These are phyloP conservation scores for Danielia reshetovae DNA, from an alignment of 805 yeast genomes.

Conservation along the genomic window DNA sequence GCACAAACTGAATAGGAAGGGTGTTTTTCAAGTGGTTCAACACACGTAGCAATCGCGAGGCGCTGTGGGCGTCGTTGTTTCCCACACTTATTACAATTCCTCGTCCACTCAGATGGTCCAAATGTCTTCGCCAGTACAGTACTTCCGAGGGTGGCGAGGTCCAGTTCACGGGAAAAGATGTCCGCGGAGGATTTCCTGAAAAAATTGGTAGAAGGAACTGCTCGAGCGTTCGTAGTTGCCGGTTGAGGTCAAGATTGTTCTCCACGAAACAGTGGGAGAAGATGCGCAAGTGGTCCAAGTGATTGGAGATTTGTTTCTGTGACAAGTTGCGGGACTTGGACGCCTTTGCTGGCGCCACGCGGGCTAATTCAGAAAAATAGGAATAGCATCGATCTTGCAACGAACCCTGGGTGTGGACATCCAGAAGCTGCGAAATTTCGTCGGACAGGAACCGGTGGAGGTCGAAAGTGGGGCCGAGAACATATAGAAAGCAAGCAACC, in stretches of 20 bases:
- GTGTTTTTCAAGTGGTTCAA: conserved; percentile 7
- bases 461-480: conserved; percentile 11
- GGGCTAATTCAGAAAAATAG: conserved; percentile 9
- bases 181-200: conserved; percentile 4
- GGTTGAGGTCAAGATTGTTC: conserved; percentile 1
- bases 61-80: conserved; percentile 10
- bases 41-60: conserved; percentile 10
- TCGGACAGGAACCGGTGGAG: conserved; percentile 11
- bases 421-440: conserved; percentile 6
- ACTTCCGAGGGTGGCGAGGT: neutral
- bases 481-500: conserved; percentile 5
- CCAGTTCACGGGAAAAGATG: neutral
- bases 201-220: conserved; percentile 13
- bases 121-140: conserved; percentile 8
- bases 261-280: conserved; percentile 11
- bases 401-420: conserved; percentile 1
- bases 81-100: conserved; percentile 15
- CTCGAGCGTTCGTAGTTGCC: too few species aligned
- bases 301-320: conserved; percentile 10
- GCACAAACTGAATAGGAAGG: conserved; percentile 14
- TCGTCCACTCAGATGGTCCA: conserved; percentile 7
- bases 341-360: conserved; percentile 1
- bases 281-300: conserved; percentile 13
- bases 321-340: conserved; percentile 11
- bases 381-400: conserved; percentile 8